Base-by-base conservation (phyloP, 768 basidiomycete genomes). In the Lepiota brunneoincarnata region DNA sequence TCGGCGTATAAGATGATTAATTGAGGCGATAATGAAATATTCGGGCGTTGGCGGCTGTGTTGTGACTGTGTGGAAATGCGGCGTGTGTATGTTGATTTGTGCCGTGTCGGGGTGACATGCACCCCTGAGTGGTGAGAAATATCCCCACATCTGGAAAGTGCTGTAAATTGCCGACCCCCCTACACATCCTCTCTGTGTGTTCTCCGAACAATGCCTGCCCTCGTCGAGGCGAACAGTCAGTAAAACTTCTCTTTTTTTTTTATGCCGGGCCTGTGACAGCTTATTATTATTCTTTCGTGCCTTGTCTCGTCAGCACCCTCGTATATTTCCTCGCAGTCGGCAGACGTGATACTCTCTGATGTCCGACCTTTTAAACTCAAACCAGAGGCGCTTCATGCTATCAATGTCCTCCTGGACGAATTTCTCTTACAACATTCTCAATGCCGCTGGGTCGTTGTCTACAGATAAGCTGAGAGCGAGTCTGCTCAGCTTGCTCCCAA, bases 271-370 rank as follows among this genome's bases (percentile, higher is more conserved):
- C 50, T 18, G 31, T 6, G 45, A 38, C 42, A 21, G 48, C 49
- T 52, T 51, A 64, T 56, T 40, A n/a, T n/a, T n/a, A n/a, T n/a
- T n/a, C n/a, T n/a, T n/a, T n/a, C n/a, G n/a, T 35, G 28, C 36
- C 31, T 45, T 49, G n/a, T 26, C 17, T 14, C n/a, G 17, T 36
- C 61, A 79, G 81, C 83, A 50, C 89, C 91, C 2, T 77, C 74
- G 49, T 98, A 92, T 71, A 83, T 97, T 58, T 92, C 89, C 23
- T 70, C 84, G 12, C 82, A 84, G 59, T 93, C 91, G 31, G 92
- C 93, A 41, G 92, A 96, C 71, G 84, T 92, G 58, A 88, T 97
- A 64, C 84, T 98, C 49, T 93, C 91, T 56, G 94, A 98, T 62
- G 83, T 95, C 51, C 86, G 94, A 17, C 91, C 92, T n/a, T 94